Evolutionary conservation across 371 early-diverging fungal genomes (phyloP), one percentile per base, ranked within the genome.

Genomic region (Nematocida major): DNA sequence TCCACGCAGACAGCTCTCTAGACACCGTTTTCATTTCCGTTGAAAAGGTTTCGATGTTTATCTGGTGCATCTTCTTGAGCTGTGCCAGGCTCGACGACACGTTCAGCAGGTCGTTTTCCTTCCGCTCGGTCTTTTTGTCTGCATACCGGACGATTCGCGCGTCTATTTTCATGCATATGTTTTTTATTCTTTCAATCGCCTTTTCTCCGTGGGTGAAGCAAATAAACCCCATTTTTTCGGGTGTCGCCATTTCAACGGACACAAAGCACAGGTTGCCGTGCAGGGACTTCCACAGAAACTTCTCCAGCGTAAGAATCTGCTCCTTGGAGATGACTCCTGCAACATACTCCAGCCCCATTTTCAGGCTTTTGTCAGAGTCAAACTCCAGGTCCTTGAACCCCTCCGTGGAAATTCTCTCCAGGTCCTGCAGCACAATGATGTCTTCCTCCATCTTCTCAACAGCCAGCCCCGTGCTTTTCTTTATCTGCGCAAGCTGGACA

Each of bases 171-270:
- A 53, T 51, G 51, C 81, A 81, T n/a, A 83, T 81, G 13, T 80
- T 65, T 30, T 48, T 81, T 2, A 79, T 69, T 51, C 67, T 79
- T 5, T 68, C 66, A 22, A 79, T 49, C 28, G 84, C 76, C 30
- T 77, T 70, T 38, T 45, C 63, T 51, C 83, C 84, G 59, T 81
- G 80, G 42, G 82, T 82, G 79, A 83, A 82, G 20, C 82, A 79
- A 24, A 85, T 81, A 79, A 82, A 81, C 11, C 81, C 78, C 24
- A 51, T 76, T 66, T 81, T 79, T 13, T 53, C 43, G 5, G 43
- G 53, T 7, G 53, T 53, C 3, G 32, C 51, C 61, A 48, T 49
- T 36, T 67, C 62, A 24, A 79, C 22, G 0, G 81, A 68, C 4
- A 78, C 69, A 34, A 85, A 59, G n/a, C 76, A 66, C 11, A 81